Evolutionary conservation across 306 rosid genomes (phyloP).

Genomic region (Cicer arietinum): DNA sequence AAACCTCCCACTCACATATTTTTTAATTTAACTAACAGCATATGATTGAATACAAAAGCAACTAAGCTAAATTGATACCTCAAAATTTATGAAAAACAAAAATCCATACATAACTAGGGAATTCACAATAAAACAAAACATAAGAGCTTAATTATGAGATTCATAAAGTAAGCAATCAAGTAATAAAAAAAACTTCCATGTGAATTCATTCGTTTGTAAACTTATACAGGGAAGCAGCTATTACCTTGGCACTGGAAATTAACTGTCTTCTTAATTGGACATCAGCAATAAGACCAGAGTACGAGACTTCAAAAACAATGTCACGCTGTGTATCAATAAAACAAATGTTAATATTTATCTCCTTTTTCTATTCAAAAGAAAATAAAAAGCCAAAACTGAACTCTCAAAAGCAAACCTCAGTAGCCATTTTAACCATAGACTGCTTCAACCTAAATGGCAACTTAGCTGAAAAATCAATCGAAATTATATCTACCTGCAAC

Average conservation of each 20-base stretch:
- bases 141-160: not conserved
- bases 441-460: conserved; percentile 78
- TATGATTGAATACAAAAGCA: not conserved
- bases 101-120: not conserved
- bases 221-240: conserved; percentile 18
- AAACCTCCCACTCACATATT: conserved; percentile 7
- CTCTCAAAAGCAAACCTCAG: conserved; percentile 53
- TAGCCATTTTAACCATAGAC: conserved; percentile 70
- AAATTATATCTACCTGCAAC: conserved; percentile 77
- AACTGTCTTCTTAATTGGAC: conserved; percentile 67
- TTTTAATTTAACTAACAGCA: not conserved
- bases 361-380: not conserved
- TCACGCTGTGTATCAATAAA: conserved; percentile 66
- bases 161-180: conserved; percentile 15
- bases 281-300: conserved; percentile 61
- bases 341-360: conserved; percentile 18
- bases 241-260: conserved; percentile 79
- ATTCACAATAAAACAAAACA: not conserved
- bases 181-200: not conserved
- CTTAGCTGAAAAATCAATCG: conserved; percentile 74
- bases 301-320: conserved; percentile 75
- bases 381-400: not conserved
- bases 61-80: not conserved
- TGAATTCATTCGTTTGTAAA: not conserved
- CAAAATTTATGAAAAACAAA: not conserved